Base-by-base conservation (phyloP, 2,329 filamentous ascomycete genomes). In the Aspergillus novoparasiticus region DNA sequence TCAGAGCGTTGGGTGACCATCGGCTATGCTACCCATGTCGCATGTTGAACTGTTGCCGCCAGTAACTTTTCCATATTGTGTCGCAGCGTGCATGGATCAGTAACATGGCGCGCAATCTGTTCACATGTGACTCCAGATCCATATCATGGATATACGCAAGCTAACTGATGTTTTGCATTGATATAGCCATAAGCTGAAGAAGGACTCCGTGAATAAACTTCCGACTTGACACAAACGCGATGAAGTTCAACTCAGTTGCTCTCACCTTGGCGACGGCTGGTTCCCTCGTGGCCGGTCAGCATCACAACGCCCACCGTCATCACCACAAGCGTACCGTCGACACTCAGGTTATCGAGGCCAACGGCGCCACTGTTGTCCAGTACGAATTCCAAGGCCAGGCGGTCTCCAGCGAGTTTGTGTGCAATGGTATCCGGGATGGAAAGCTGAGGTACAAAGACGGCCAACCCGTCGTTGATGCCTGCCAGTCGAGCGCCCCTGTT, bases 371-470 rank as follows among this genome's bases (percentile, higher is more conserved):
- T 58, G 85, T 89, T 69, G 87, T 89, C 61, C 85, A 90, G 61
- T 97, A 94, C 80, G 84, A 90, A 75, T 81, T 94, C 59, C 86
- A 90, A 64, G 90, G 89, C 55, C 53, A 75, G 63, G 10, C 60
- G 26, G 72, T 77, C 61, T 64, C 64, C 59, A 59, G 66, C 28
- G 78, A 85, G 0, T 85, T 93, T 64, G 93, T 93, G 59, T 85
- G 90, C 80, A 75, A 86, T 60, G 92, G 93, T 67, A 84, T 98
- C 70, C 80, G 85, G 62, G 85, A 89, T 65, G 91, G 93, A 58
- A 85, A 86, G 54, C 75, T 87, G 53, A 78, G 83, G 64, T 95
- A 88, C 81, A 83, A 90, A 54, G 81, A 91, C 56, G 81, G 90
- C 53, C 86, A 87, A 68, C 86, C 87, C 74, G 82, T 84, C 51